Evolutionary conservation across 306 rosid genomes (phyloP).

Genomic region (Luffa acutangula): DNA sequence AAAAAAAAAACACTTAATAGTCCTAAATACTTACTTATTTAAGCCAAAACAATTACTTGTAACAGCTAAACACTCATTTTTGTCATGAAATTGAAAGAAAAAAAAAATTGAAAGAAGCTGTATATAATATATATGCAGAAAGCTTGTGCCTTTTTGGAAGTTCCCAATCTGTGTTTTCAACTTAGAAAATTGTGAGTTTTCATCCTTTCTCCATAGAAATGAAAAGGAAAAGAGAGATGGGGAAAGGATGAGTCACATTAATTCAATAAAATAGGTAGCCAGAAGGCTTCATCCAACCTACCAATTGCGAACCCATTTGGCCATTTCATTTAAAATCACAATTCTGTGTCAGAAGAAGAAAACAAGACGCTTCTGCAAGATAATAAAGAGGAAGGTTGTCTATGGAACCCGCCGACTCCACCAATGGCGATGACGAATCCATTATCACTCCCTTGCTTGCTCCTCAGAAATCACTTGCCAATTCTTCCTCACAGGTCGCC

Average conservation of each 20-base stretch:
- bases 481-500: constrained; percentile 79
- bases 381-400: background rate
- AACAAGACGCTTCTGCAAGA: background rate
- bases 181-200: background rate
- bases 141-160: background rate
- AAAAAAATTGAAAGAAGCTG: background rate
- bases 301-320: background rate
- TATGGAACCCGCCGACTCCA: background rate
- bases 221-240: background rate
- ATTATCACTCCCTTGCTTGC: constrained; percentile 38
- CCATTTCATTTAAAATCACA: background rate
- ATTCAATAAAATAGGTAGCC: background rate
- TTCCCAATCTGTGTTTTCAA: background rate
- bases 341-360: background rate
- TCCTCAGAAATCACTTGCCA: constrained; percentile 30
- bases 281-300: background rate
- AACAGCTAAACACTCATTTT: too few species aligned
- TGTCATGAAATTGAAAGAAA: too few species aligned
- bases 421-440: constrained; percentile 29
- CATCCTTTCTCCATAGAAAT: background rate
- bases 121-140: background rate
- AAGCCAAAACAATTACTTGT: background rate
- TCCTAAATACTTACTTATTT: too few species aligned
- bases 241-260: background rate
- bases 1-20: too few species aligned